These are phyloP conservation scores for Suillus cothurnatus DNA, from an alignment of 768 basidiomycete species.

Conservation along the genomic window DNA sequence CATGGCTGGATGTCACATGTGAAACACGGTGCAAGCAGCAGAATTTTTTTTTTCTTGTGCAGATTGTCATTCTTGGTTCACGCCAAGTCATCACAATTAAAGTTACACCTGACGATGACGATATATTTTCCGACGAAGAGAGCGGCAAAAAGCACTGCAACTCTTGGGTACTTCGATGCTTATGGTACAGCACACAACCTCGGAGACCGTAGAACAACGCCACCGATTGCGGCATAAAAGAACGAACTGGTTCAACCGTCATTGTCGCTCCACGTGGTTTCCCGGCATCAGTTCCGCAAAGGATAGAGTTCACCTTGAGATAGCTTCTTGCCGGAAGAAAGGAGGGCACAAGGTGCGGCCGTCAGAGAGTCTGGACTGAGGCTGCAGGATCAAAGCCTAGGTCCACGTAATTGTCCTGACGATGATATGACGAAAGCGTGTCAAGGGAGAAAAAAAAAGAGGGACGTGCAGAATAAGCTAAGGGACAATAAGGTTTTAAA, in stretches of 20 bases:
- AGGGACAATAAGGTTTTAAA: conserved; percentile 7
- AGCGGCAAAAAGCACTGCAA: background rate
- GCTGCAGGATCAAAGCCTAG: background rate
- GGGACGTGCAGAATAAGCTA: conserved; percentile 1
- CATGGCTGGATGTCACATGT: no score
- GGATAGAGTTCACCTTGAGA: background rate
- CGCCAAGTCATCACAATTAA: background rate
- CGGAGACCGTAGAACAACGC: conserved; percentile 1
- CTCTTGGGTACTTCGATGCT: background rate
- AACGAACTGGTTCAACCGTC: background rate
- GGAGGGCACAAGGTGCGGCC: background rate
- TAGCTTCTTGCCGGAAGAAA: background rate
- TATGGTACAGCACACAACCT: background rate
- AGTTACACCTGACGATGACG: background rate
- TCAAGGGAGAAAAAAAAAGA: background rate
- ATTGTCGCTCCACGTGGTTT: background rate
- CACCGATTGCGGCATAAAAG: conserved; percentile 1
- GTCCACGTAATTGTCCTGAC: background rate
- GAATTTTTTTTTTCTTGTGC: background rate
- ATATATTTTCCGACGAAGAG: background rate
- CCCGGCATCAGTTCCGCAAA: background rate
- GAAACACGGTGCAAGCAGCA: background rate
- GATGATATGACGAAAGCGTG: conserved; percentile 1
- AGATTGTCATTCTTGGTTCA: background rate
- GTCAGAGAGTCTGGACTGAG: background rate